These are phyloP conservation scores for Aspergillus phoenicis DNA, from an alignment of 2,329 filamentous ascomycete genomes.

Conservation along the genomic window DNA sequence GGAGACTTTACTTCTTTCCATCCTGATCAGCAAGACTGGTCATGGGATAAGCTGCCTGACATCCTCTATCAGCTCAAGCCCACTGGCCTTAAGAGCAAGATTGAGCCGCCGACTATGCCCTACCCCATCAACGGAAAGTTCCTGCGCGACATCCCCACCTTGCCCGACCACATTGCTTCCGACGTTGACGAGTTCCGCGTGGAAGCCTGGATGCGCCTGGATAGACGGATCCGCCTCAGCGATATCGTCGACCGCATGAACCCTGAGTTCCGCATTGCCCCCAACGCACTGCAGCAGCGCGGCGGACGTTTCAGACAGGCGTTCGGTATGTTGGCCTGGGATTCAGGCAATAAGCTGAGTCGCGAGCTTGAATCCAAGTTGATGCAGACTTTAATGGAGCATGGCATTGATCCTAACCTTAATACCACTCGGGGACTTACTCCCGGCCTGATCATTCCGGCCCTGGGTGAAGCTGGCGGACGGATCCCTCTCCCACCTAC, in stretches of 20 bases:
- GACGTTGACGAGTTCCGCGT: slow-evolving; percentile 36
- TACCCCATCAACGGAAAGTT: slow-evolving; percentile 19
- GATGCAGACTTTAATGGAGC: slow-evolving; percentile 7
- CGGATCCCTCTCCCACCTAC: slow-evolving; percentile 19
- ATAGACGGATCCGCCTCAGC: slow-evolving; percentile 28
- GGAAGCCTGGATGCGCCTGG: slow-evolving; percentile 37
- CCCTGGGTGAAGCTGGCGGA: slow-evolving; percentile 23
- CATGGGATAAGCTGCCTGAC: slow-evolving; percentile 25
- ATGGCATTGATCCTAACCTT: slow-evolving; percentile 10
- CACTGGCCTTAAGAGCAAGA: neutral
- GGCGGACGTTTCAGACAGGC: slow-evolving; percentile 29
- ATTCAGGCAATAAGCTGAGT: slow-evolving; percentile 28
- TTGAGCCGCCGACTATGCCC: neutral
- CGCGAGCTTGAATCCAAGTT: slow-evolving; percentile 12
- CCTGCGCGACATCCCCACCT: slow-evolving; percentile 25
- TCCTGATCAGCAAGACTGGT: slow-evolving; percentile 24
- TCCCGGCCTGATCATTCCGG: slow-evolving; percentile 25
- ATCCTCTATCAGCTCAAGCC: slow-evolving; percentile 28
- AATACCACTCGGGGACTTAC: slow-evolving; percentile 29
- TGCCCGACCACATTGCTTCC: slow-evolving; percentile 34
- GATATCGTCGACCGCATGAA: slow-evolving; percentile 36
- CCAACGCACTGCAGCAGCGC: slow-evolving; percentile 34
- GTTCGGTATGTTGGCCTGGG: slow-evolving; percentile 33
- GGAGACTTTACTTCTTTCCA: slow-evolving; percentile 13
- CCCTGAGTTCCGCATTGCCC: slow-evolving; percentile 17